Conservation (phyloP, 2,329 filamentous ascomycete genomes). For the Penicillium italicum region DNA sequence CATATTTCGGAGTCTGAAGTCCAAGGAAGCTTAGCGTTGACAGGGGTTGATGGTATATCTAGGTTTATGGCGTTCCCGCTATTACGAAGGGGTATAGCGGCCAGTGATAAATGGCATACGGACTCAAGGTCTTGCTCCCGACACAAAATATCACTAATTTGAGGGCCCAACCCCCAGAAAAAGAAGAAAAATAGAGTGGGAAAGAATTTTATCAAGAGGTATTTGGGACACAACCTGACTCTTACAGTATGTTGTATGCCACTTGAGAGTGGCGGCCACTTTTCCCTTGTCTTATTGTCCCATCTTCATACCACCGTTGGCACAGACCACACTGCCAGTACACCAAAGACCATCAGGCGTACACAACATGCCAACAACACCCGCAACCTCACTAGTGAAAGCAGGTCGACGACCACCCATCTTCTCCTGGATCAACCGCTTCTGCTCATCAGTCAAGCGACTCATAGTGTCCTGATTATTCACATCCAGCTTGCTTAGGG, state of each 20-base stretch:
- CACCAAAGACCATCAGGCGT: conserved; percentile 69
- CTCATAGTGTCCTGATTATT: conserved; percentile 52
- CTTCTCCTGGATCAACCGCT: conserved; percentile 58
- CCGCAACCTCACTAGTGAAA: conserved; percentile 68
- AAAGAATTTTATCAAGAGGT: too few species aligned
- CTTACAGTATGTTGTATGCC: too few species aligned
- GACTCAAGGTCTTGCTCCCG: too few species aligned
- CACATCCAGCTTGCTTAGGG: conserved; percentile 60
- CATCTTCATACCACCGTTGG: conserved; percentile 73
- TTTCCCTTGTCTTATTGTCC: conserved; percentile 6
- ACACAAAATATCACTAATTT: too few species aligned
- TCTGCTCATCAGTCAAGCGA: conserved; percentile 57
- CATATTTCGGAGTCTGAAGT: not conserved
- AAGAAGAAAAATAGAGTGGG: too few species aligned
- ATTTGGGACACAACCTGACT: too few species aligned
- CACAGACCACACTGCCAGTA: conserved; percentile 74
- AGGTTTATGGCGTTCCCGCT: not conserved
- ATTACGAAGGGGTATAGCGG: too few species aligned
- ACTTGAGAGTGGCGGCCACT: too few species aligned
- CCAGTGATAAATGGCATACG: too few species aligned
- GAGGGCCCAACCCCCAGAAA: too few species aligned
- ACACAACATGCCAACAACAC: conserved; percentile 73
- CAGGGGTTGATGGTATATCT: not conserved
- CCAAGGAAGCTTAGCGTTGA: not conserved
- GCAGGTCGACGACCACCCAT: conserved; percentile 58